Conservation (phyloP, 1,139 yeast species). For the Protomyces inundatus region DNA sequence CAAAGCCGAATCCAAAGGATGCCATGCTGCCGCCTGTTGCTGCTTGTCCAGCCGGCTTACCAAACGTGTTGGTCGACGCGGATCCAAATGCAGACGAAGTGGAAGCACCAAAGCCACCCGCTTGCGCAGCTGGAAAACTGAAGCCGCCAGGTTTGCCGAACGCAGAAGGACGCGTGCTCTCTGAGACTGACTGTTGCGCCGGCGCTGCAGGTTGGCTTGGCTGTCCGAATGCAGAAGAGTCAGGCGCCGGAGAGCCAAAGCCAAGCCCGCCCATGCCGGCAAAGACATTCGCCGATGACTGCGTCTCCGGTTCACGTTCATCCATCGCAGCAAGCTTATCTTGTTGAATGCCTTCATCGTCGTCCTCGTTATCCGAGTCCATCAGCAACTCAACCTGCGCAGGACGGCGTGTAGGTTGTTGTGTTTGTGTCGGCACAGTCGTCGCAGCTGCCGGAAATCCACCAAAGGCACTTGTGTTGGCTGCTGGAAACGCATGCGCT, state of each 20-base stretch:
- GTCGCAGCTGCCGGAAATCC: not conserved
- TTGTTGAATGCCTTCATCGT: slow-evolving; percentile 5
- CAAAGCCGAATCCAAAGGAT: not conserved
- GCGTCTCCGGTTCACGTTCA: slow-evolving; percentile 1
- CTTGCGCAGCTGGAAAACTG: not conserved
- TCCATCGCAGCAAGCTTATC: slow-evolving; percentile 12
- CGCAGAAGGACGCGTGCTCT: not conserved
- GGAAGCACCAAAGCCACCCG: not conserved
- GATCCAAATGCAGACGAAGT: not conserved
- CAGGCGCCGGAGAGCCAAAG: not conserved
- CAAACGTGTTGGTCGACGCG: not conserved
- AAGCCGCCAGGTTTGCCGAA: not conserved
- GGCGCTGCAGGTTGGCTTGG: not conserved
- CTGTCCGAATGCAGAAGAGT: not conserved
- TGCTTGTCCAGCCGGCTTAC: no score
- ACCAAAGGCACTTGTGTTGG: not conserved
- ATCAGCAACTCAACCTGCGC: not conserved
- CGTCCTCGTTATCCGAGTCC: slow-evolving; percentile 1
- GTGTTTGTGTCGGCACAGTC: not conserved
- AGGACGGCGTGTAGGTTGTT: not conserved
- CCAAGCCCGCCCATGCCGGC: not conserved
- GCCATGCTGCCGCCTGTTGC: not conserved
- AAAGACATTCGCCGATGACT: not conserved
- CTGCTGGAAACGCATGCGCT: not conserved
- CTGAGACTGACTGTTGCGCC: not conserved